These are phyloP conservation scores for Colletotrichum zoysiae DNA, from an alignment of 2,329 filamentous ascomycete species.

Conservation along the genomic window DNA sequence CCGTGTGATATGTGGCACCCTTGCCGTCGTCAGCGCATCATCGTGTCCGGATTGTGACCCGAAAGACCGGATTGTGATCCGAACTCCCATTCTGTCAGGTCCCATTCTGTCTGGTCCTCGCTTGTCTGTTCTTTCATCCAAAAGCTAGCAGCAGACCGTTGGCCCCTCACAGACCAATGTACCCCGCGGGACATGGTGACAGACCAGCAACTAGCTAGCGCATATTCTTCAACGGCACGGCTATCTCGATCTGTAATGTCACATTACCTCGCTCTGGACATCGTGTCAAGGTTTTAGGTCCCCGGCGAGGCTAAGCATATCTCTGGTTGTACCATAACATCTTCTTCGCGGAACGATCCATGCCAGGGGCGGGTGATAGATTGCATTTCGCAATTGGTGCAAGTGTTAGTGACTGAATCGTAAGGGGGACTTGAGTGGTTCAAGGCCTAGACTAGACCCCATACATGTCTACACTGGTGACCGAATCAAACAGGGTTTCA, in stretches of 20 bases:
- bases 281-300: not conserved
- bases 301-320: not conserved
- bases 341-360: not conserved
- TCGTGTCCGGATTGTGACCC: not conserved
- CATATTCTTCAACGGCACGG: no score
- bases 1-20: not conserved
- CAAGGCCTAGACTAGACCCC: not conserved
- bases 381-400: not conserved
- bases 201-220: not conserved
- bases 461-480: not conserved
- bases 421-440: not conserved
- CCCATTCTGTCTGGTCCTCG: not conserved
- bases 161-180: not conserved
- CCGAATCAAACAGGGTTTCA: no score
- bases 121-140: not conserved
- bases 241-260: not conserved
- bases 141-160: not conserved
- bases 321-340: not conserved
- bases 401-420: no score
- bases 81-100: not conserved
- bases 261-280: not conserved
- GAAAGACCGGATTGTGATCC: not conserved
- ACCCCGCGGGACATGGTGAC: not conserved
- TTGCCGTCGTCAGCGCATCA: not conserved
- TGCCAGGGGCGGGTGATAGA: not conserved